Evolutionary conservation across 2,329 filamentous ascomycete species (phyloP), one percentile per base, ranked within the genome.

Genomic region (Fusarium lateritium): DNA sequence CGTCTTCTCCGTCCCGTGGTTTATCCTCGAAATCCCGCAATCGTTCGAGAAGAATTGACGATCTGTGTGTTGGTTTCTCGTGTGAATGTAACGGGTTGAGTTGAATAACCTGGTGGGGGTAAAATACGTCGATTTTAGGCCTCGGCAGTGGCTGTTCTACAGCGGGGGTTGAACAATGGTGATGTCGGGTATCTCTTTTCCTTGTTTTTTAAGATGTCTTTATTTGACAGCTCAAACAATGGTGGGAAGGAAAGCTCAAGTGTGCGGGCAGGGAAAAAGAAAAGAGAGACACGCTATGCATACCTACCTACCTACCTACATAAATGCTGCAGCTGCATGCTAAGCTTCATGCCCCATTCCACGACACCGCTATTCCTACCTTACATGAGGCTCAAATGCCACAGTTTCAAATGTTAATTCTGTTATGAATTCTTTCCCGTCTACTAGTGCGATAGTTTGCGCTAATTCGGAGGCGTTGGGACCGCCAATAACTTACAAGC

Each of bases 341-440:
- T 36, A 54, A 52, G 33, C 42, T 60, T 38, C 44, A 44, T 44
- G 33, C 43, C 52, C 54, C 36, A 57, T 69, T 54, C 39, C 51
- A 62, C 39, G 56, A 67, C 61, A 69, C 61, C 65, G 61, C 65
- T 69, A 43, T 53, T 62, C 36, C 17, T 31, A 9, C n/a, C 14
- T 6, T 7, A 15, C 7, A 14, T 21, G 24, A 55, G 34, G 50
- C 34, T 56, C 36, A 62, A 45, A 60, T 31, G 14, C 45, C 22
- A 45, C 14, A 28, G 33, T 22, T 39, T 45, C 44, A 11, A 26
- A 34, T 31, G 14, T 17, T 24, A 40, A 42, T 17, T 42, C 42
- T 15, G 14, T 4, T 40, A 21, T 28, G n/a, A 17, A 34, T 40
- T 38, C 21, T 19, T 17, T 10, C n/a, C 11, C 21, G 14, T 56